These are phyloP conservation scores for Boletus bicolor DNA, from an alignment of 768 basidiomycete genomes.

Conservation along the genomic window DNA sequence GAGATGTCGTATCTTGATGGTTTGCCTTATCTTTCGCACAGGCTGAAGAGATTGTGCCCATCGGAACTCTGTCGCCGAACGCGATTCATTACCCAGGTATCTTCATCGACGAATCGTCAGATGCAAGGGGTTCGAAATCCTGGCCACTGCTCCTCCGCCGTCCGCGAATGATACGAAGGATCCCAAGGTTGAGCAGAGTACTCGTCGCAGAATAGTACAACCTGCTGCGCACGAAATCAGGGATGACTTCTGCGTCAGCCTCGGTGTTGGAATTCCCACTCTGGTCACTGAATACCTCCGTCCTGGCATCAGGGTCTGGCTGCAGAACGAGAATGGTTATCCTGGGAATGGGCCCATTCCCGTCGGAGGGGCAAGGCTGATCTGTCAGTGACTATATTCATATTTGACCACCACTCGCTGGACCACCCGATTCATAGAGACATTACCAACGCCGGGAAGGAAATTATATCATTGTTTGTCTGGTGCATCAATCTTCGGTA, in stretches of 20 bases:
- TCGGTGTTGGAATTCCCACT: conserved; percentile 90
- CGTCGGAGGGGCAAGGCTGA: conserved; percentile 72
- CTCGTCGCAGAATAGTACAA: conserved; percentile 69
- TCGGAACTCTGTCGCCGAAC: conserved; percentile 77
- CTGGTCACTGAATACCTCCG: conserved; percentile 74
- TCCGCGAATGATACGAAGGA: conserved; percentile 38
- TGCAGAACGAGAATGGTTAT: conserved; percentile 88
- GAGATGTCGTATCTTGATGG: background rate
- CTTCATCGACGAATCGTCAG: conserved; percentile 81
- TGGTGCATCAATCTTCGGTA: conserved; percentile 85
- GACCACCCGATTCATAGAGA: conserved; percentile 56
- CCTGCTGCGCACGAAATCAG: conserved; percentile 85
- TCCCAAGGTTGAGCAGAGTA: conserved; percentile 48
- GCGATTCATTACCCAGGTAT: conserved; percentile 77
- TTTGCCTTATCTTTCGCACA: conserved; percentile 24
- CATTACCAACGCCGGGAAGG: conserved; percentile 90
- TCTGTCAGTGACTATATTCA: conserved; percentile 48
- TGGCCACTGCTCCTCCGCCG: conserved; percentile 54
- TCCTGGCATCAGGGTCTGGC: conserved; percentile 69
- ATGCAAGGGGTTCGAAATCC: conserved; percentile 74
- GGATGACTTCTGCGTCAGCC: conserved; percentile 81
- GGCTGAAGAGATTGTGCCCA: conserved; percentile 86
- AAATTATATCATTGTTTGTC: conserved; percentile 87
- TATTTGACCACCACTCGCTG: conserved; percentile 1
- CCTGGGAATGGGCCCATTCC: conserved; percentile 83